A percentile compares a stretch with the other conserved stretches of the same genome.
These are phyloP conservation scores for Linaria vulgaris DNA, from an alignment of 257 asterid genomes.

Conservation along the genomic window DNA sequence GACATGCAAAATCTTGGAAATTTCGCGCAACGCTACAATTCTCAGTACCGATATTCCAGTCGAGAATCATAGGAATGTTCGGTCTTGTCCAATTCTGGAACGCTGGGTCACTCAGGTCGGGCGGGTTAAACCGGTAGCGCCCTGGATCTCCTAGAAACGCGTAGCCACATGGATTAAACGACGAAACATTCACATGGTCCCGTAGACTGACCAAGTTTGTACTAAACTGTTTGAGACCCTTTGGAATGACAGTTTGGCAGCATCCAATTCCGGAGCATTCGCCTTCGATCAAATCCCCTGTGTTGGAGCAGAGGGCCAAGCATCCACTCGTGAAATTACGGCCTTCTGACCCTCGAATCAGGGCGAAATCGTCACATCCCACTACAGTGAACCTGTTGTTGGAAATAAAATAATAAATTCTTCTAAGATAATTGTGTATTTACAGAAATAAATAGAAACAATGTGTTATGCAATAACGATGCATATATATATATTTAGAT, in stretches of 20 bases:
- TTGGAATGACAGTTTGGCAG: constrained; percentile 38
- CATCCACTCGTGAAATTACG: constrained; percentile 36
- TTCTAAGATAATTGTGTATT: no score
- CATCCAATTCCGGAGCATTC: constrained; percentile 50
- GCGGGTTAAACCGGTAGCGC: constrained; percentile 22
- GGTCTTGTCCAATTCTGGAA: constrained; percentile 23
- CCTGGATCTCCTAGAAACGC: constrained; percentile 37
- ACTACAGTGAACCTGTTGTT: constrained; percentile 26
- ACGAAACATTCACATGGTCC: neutral
- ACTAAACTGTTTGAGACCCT: constrained; percentile 28
- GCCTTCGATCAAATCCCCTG: constrained; percentile 36
- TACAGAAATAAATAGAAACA: no score
- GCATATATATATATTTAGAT: no score
- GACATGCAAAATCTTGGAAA: constrained; percentile 27
- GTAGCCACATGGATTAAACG: constrained; percentile 36
- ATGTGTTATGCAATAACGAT: no score
- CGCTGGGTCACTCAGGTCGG: constrained; percentile 28
- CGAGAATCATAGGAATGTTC: constrained; percentile 34
- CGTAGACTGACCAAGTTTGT: neutral
- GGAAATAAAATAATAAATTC: no score
- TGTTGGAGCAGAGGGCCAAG: constrained; percentile 34
- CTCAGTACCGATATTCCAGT: constrained; percentile 41
- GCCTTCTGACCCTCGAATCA: constrained; percentile 7
- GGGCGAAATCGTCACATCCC: constrained; percentile 47
- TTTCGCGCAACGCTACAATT: constrained; percentile 29